Percentiles rank a stretch among this genome's conserved stretches.
Evolutionary conservation across 352 stramenopile species (phyloP).

Genomic region (Phytophthora uliginosa): DNA sequence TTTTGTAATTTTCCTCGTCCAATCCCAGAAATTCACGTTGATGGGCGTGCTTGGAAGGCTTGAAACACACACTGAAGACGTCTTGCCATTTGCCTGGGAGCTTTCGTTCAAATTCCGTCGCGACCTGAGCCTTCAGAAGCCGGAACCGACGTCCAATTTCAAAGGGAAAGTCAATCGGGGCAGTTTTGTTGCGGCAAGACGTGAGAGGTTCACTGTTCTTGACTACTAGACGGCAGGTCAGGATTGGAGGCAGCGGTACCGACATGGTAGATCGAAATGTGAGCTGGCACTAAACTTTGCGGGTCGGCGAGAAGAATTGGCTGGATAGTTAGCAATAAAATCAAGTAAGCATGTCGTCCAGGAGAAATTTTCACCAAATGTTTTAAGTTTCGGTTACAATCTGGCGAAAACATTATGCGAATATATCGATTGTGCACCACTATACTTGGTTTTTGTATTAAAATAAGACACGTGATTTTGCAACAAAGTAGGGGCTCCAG

Average conservation of each 20-base stretch:
- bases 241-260: neutral
- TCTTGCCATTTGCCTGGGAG: neutral
- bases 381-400: too few species aligned
- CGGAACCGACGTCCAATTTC: neutral
- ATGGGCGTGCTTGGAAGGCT: neutral
- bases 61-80: neutral
- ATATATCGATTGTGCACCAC: too few species aligned
- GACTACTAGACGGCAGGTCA: neutral
- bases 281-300: neutral
- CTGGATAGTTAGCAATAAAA: too few species aligned
- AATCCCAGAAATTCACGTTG: neutral
- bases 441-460: constrained; percentile 14
- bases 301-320: too few species aligned
- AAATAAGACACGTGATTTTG: neutral
- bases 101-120: neutral
- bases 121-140: neutral
- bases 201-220: neutral
- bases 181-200: neutral
- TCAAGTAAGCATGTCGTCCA: too few species aligned
- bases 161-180: neutral
- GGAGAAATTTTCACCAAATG: too few species aligned
- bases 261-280: neutral
- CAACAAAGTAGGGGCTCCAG: constrained; percentile 22
- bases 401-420: too few species aligned
- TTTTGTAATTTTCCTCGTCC: neutral